Percentiles rank a stretch among this genome's conserved stretches.
Conservation (phyloP, 139 green algal genomes). For the Marvania coccoides region DNA sequence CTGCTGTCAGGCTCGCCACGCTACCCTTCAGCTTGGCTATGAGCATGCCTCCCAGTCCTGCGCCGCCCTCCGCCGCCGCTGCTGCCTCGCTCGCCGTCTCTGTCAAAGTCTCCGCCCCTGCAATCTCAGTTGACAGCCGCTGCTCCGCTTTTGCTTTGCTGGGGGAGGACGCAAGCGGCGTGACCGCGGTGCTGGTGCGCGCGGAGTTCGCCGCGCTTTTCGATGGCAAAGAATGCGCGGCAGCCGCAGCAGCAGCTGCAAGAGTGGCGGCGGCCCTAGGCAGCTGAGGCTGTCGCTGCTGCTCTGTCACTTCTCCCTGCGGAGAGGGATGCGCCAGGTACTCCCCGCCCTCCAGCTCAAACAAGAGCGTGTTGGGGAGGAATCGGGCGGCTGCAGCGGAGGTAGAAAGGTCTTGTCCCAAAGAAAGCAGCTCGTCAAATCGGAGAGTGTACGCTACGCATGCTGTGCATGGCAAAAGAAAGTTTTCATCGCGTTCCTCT, state of each 20-base stretch:
- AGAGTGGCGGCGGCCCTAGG: not conserved
- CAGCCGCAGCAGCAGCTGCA: not conserved
- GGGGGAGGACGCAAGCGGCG: too few relatives aligned
- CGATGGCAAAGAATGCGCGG: too few relatives aligned
- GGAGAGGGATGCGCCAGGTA: not conserved
- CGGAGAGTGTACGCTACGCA: not conserved
- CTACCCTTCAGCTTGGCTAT: not conserved
- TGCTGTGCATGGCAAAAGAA: not conserved
- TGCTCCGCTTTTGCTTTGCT: too few relatives aligned
- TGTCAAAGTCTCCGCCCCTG: too few relatives aligned
- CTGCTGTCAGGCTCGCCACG: too few relatives aligned
- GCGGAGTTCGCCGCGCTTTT: too few relatives aligned
- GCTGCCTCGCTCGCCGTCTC: not conserved
- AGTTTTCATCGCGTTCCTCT: too few relatives aligned
- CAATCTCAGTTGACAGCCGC: too few relatives aligned
- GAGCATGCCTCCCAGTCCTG: not conserved
- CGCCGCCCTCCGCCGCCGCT: not conserved
- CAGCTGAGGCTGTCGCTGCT: not conserved
- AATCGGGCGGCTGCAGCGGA: not conserved
- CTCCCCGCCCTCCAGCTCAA: not conserved
- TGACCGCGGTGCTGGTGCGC: too few relatives aligned
- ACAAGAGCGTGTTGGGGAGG: not conserved
- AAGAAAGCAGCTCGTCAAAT: not conserved
- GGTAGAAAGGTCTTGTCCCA: not conserved
- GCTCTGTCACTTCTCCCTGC: not conserved